Evolutionary conservation across 2,329 filamentous ascomycete genomes (phyloP).

Genomic region (Trichoderma asperellum): DNA sequence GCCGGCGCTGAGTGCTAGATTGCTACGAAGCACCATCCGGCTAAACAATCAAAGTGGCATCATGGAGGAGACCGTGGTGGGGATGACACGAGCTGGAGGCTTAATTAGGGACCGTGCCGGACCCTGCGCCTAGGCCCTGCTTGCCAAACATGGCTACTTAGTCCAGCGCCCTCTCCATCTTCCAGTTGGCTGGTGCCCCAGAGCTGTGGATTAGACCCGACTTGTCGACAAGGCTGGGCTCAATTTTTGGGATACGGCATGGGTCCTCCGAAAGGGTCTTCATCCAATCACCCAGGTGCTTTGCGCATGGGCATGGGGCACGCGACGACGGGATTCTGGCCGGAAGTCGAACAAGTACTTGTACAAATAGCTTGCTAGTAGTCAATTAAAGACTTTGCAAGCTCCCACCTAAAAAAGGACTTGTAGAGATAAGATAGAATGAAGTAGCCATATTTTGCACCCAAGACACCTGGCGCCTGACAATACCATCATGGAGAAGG

Average conservation of each 20-base stretch:
- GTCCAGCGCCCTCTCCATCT: conserved; percentile 16
- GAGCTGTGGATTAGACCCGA: conserved; percentile 5
- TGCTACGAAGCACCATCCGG: conserved; percentile 22
- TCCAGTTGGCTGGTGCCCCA: conserved; percentile 20
- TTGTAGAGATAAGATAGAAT: neutral
- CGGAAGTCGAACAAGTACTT: neutral
- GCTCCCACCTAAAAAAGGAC: neutral
- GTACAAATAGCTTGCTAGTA: neutral
- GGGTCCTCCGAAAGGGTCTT: conserved; percentile 14
- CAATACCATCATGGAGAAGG: neutral
- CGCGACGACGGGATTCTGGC: neutral
- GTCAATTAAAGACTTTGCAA: neutral
- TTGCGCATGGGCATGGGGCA: conserved; percentile 10
- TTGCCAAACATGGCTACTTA: conserved; percentile 18
- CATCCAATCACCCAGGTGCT: conserved; percentile 3
- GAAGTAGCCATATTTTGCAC: neutral
- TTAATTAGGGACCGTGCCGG: conserved; percentile 29
- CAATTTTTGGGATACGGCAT: neutral
- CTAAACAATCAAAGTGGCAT: conserved; percentile 29
- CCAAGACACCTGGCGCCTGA: neutral
- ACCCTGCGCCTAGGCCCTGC: conserved; percentile 25
- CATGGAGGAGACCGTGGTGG: conserved; percentile 26
- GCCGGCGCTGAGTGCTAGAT: conserved; percentile 27
- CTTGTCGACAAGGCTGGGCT: conserved; percentile 22
- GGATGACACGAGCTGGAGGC: conserved; percentile 27